Evolutionary conservation across 2,329 filamentous ascomycete species (phyloP).

Genomic region (Aspergillus ruber): DNA sequence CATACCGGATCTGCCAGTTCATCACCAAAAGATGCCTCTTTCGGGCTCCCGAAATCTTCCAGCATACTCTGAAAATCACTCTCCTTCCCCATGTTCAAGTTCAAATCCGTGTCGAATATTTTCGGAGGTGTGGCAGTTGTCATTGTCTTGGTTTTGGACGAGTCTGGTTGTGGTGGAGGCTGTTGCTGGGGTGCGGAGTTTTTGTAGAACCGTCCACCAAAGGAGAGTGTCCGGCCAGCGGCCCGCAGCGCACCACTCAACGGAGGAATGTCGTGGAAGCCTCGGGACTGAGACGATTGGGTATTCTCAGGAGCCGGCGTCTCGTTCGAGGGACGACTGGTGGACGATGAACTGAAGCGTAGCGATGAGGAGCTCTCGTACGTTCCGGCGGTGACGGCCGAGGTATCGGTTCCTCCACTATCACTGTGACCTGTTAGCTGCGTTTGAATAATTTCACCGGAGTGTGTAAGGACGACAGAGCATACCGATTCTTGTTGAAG

Average conservation of each 20-base stretch:
- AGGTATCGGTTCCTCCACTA: slow-evolving; percentile 45
- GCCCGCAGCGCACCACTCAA: slow-evolving; percentile 38
- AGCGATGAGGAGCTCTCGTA: slow-evolving; percentile 45
- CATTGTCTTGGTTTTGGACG: slow-evolving; percentile 43
- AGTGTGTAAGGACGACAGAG: slow-evolving; percentile 1
- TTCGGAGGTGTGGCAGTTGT: slow-evolving; percentile 48
- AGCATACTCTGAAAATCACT: slow-evolving; percentile 50
- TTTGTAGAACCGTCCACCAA: slow-evolving; percentile 40
- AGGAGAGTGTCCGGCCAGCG: slow-evolving; percentile 49
- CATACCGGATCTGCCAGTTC: slow-evolving; percentile 17
- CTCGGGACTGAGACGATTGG: slow-evolving; percentile 31
- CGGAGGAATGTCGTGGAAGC: slow-evolving; percentile 36
- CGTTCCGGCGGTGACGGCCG: slow-evolving; percentile 39
- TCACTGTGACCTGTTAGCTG: slow-evolving; percentile 32
- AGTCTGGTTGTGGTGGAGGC: slow-evolving; percentile 14
- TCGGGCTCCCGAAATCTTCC: slow-evolving; percentile 36
- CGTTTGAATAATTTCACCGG: slow-evolving; percentile 10
- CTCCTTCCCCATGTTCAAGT: slow-evolving; percentile 35
- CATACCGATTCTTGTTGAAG: slow-evolving; percentile 33
- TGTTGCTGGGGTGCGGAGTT: slow-evolving; percentile 15
- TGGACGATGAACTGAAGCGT: slow-evolving; percentile 50
- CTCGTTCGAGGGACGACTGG: slow-evolving; percentile 51
- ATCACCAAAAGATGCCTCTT: slow-evolving; percentile 19
- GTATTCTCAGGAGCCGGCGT: slow-evolving; percentile 33
- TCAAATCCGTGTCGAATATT: slow-evolving; percentile 40